Conservation (phyloP, 345 rosid species). For the Boechera retrofracta region DNA sequence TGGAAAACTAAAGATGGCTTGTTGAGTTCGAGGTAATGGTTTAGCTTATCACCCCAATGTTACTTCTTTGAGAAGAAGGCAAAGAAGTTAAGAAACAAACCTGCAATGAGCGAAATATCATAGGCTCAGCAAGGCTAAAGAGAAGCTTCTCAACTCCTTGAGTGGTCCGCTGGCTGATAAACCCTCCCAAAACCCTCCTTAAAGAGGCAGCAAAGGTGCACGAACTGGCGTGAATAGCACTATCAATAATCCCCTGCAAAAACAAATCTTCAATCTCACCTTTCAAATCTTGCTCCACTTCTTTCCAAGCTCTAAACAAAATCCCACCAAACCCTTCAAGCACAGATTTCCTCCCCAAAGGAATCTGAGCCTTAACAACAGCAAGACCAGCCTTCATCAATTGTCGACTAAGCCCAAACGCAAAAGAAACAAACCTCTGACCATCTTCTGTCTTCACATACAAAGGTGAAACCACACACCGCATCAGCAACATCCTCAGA, state of each 20-base stretch:
- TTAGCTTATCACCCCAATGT: background rate
- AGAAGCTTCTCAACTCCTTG: slow-evolving; percentile 87
- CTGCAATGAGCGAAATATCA: slow-evolving; percentile 89
- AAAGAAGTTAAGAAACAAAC: slow-evolving; percentile 43
- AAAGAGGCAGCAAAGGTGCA: slow-evolving; percentile 64
- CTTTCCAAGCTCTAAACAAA: slow-evolving; percentile 85
- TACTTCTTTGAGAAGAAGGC: background rate
- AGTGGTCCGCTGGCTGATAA: slow-evolving; percentile 69
- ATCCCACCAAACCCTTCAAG: slow-evolving; percentile 90
- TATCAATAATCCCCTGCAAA: slow-evolving; percentile 73
- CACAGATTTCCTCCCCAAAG: slow-evolving; percentile 80
- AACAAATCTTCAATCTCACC: slow-evolving; percentile 78
- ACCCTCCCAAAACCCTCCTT: slow-evolving; percentile 82
- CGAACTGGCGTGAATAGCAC: slow-evolving; percentile 67
- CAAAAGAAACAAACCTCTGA: slow-evolving; percentile 68
- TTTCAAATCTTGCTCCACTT: slow-evolving; percentile 56
- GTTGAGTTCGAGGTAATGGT: background rate
- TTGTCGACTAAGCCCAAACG: slow-evolving; percentile 79
- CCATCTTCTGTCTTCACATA: slow-evolving; percentile 87
- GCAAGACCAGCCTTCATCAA: slow-evolving; percentile 78
- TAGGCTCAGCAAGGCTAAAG: slow-evolving; percentile 81
- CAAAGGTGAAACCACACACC: slow-evolving; percentile 80
- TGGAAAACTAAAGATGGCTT: too few species aligned
- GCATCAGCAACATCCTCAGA: slow-evolving; percentile 69
- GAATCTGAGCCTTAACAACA: slow-evolving; percentile 84